Base-by-base conservation (phyloP, 2,329 filamentous ascomycete species). In the Delphinella strobiligena region DNA sequence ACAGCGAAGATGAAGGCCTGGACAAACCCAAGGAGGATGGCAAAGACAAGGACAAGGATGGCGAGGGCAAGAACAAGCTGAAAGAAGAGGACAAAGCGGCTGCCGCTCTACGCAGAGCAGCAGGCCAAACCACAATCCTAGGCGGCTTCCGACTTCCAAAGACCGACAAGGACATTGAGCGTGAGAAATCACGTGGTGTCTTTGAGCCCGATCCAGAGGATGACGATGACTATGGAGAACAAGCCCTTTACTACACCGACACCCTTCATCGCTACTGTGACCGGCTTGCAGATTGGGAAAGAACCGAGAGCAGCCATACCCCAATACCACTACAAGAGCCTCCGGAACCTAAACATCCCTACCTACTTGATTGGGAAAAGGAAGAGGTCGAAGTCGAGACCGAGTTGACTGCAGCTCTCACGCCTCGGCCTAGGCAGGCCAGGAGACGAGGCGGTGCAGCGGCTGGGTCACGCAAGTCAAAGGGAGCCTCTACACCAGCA, bases 151-250 rank as follows among this genome's bases (percentile, higher is more conserved):
- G 31, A 5, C 9, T 39, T 10, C 36, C 41, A 11, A 24, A 39
- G 19, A 38, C 36, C 1, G 36, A 43, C 31, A 43, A 36, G 24
- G 40, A 42, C 10, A 34, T 37, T 14, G 40, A 42, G 12, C 30
- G 27, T 27, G 36, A 42, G 31, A 42, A 37, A 27, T 34, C 36
- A n/a, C 39, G 39, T 14, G 14, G 29, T 3, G 16, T 41, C 5
- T 27, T 19, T 34, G 37, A 33, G 27, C 31, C 34, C 16, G 29
- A 24, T 10, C 36, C 33, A 4, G 45, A 42, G 7, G 82, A 88
- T 54, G 60, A 68, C 0, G 80, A 85, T 45, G 83, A 89, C 59
- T 82, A 78, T 49, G 84, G 84, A 32, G 84, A 89, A 56, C 82
- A 89, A 56, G 69, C 76, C 4, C 70, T 71, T 40, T 68, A 74